Conservation (phyloP, 2,329 filamentous ascomycete genomes). For the Fusarium pilosicola region DNA sequence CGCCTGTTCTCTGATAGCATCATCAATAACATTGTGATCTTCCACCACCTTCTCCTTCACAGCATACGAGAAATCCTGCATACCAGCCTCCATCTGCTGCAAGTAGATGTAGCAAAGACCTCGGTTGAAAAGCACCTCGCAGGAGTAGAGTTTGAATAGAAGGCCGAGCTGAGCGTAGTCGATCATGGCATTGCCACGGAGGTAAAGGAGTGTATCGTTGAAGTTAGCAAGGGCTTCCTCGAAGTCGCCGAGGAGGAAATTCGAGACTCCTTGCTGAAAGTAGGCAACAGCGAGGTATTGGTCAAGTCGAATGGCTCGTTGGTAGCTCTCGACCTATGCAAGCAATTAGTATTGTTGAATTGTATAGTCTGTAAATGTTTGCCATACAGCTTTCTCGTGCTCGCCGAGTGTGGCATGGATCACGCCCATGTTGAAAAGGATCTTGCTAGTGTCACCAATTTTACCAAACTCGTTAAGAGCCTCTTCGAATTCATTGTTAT, state of each 20-base stretch:
- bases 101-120: constrained; percentile 98
- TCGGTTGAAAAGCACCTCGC: constrained; percentile 96
- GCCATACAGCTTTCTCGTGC: constrained; percentile 92
- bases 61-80: constrained; percentile 90
- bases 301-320: constrained; percentile 88
- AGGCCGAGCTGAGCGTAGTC: constrained; percentile 97
- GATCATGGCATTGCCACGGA: constrained; percentile 96
- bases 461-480: constrained; percentile 83
- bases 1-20: constrained; percentile 91
- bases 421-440: constrained; percentile 97
- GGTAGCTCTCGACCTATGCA: constrained; percentile 88
- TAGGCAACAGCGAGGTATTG: constrained; percentile 97
- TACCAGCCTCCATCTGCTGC: constrained; percentile 87
- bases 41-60: constrained; percentile 96
- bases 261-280: constrained; percentile 98
- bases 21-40: constrained; percentile 97
- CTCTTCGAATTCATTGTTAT: constrained; percentile 97
- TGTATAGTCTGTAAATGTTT: neutral
- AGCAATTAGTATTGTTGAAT: constrained; percentile 27
- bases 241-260: constrained; percentile 96
- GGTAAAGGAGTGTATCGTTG: constrained; percentile 95
- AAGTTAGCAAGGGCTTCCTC: constrained; percentile 98
- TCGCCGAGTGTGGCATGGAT: constrained; percentile 97
- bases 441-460: constrained; percentile 96
- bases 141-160: constrained; percentile 96